Evolutionary conservation across 2,329 filamentous ascomycete genomes (phyloP).

Genomic region (Bipolaris gigantea): DNA sequence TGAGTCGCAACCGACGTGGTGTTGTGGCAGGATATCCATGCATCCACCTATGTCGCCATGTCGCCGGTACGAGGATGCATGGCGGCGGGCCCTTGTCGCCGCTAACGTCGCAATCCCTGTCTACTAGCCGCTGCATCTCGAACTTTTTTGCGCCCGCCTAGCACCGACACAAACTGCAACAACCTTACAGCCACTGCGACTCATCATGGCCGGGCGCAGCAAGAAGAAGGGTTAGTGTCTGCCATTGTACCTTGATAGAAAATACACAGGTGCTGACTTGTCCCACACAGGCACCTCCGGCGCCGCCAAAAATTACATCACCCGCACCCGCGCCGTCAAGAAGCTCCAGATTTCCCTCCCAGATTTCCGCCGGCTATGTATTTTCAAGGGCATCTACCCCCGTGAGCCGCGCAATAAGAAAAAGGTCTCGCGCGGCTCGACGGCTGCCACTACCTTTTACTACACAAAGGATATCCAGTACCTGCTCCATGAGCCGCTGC

Average conservation of each 20-base stretch:
- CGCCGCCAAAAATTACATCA: conserved; percentile 97
- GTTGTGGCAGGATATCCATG: conserved; percentile 8
- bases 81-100: conserved; percentile 22
- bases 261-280: conserved; percentile 18
- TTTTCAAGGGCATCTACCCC: conserved; percentile 99
- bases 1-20: conserved; percentile 1
- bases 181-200: not conserved
- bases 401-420: conserved; percentile 96
- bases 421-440: conserved; percentile 91
- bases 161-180: conserved; percentile 7
- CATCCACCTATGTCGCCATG: too few species aligned
- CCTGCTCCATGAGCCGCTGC: conserved; percentile 90
- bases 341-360: conserved; percentile 97
- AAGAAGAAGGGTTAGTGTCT: conserved; percentile 64
- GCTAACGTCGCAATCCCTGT: conserved; percentile 24
- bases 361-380: conserved; percentile 97
- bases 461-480: conserved; percentile 97
- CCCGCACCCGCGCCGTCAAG: conserved; percentile 91
- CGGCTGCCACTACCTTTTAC: conserved; percentile 88
- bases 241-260: rapidly evolving
- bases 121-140: conserved; percentile 25
- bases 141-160: conserved; percentile 37
- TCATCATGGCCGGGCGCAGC: conserved; percentile 41
- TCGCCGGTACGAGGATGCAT: not conserved
- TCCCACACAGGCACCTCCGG: conserved; percentile 69